A percentile compares a stretch with the other conserved stretches of the same genome.
Evolutionary conservation across 2,329 filamentous ascomycete genomes (phyloP).

Genomic region (Huntiella omanensis): DNA sequence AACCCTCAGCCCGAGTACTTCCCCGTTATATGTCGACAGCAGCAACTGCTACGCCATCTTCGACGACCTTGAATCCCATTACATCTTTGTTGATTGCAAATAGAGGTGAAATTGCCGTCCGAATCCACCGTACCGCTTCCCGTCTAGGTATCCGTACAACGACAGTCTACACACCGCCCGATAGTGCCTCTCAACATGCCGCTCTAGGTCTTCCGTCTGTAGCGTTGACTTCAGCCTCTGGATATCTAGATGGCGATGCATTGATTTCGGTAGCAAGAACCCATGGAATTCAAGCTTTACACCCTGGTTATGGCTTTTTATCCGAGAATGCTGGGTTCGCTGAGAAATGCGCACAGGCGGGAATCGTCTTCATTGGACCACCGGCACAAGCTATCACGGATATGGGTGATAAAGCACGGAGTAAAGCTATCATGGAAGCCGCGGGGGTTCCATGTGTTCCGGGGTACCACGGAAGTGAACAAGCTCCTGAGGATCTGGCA

Average conservation of each 20-base stretch:
- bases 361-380: conserved; percentile 85
- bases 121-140: conserved; percentile 74
- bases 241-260: conserved; percentile 81
- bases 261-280: conserved; percentile 79
- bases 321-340: conserved; percentile 90
- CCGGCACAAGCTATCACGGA: conserved; percentile 64
- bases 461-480: conserved; percentile 78
- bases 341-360: conserved; percentile 69
- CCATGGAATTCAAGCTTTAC: conserved; percentile 74
- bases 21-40: background rate
- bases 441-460: conserved; percentile 95
- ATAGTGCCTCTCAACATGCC: conserved; percentile 74
- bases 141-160: conserved; percentile 83
- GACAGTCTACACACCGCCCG: conserved; percentile 86
- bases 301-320: conserved; percentile 90
- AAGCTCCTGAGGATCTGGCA: conserved; percentile 43
- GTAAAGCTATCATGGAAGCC: conserved; percentile 89
- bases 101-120: conserved; percentile 86
- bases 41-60: background rate
- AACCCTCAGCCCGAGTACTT: background rate
- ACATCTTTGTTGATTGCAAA: conserved; percentile 89
- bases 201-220: conserved; percentile 60
- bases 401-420: conserved; percentile 86
- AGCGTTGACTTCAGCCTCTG: conserved; percentile 60
- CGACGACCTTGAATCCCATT: conserved; percentile 25